Evolutionary conservation across 1,284 basidiomycete species (phyloP).

Genomic region (Ganoderma meredithae): DNA sequence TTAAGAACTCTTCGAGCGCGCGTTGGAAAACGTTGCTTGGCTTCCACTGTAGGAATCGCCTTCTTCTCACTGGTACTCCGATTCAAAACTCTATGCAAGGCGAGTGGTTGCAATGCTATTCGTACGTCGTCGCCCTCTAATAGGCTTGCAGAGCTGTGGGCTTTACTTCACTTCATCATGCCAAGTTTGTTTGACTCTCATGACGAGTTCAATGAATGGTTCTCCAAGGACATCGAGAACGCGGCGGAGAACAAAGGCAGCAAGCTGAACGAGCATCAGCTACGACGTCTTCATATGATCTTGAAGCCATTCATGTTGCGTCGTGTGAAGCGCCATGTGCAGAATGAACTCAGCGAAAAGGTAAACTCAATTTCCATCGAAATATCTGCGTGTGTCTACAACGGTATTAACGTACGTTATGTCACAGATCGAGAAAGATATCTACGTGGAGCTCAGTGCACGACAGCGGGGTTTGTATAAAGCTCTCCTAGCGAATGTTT

Average conservation of each 20-base stretch:
- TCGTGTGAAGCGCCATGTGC: conserved; percentile 97
- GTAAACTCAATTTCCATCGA: conserved; percentile 46
- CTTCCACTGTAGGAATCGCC: conserved; percentile 95
- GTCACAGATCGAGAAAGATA: conserved; percentile 91
- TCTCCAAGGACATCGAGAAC: conserved; percentile 99
- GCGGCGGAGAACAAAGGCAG: conserved; percentile 91
- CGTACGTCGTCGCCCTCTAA: neutral
- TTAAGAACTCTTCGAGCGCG: conserved; percentile 97
- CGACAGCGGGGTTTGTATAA: conserved; percentile 95
- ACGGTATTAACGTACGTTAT: neutral
- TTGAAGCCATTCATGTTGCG: conserved; percentile 99
- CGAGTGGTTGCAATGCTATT: conserved; percentile 43
- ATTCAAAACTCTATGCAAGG: conserved; percentile 99
- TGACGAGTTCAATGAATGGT: conserved; percentile 99
- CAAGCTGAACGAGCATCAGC: conserved; percentile 94
- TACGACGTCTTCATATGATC: conserved; percentile 97
- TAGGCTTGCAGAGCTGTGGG: conserved; percentile 90
- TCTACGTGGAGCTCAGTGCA: conserved; percentile 94
- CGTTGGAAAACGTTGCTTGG: conserved; percentile 98
- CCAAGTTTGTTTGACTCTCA: conserved; percentile 99
- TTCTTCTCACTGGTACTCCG: conserved; percentile 96
- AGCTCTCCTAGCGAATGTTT: conserved; percentile 91
- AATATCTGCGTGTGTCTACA: neutral
- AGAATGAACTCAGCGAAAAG: conserved; percentile 99
- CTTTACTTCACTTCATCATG: conserved; percentile 99